Evolutionary conservation across 345 rosid species (phyloP).

Genomic region (Noccaea bulbosa): DNA sequence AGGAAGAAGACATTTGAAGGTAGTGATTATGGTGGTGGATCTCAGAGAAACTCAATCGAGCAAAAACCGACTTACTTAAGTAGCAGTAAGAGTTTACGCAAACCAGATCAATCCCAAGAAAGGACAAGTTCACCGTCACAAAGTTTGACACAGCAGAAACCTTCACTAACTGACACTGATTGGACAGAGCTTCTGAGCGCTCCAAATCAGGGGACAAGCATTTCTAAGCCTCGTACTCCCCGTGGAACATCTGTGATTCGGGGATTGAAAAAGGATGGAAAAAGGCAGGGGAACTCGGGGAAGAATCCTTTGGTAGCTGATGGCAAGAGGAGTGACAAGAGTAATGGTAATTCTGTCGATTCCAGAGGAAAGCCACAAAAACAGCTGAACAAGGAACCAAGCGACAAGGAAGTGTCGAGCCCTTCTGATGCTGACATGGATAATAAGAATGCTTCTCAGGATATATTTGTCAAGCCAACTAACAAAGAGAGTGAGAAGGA

Average conservation of each 20-base stretch:
- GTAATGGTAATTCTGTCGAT: slow-evolving; percentile 41
- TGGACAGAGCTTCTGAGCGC: slow-evolving; percentile 82
- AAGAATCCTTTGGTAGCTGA: slow-evolving; percentile 46
- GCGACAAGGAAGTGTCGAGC: slow-evolving; percentile 58
- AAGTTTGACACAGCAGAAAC: slow-evolving; percentile 44
- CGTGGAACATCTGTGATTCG: slow-evolving; percentile 52
- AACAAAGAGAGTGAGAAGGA: slow-evolving; percentile 45
- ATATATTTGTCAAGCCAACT: slow-evolving; percentile 28
- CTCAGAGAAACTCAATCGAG: slow-evolving; percentile 50
- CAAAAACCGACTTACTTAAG: slow-evolving; percentile 34
- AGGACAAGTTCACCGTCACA: slow-evolving; percentile 30
- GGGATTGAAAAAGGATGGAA: slow-evolving; percentile 56
- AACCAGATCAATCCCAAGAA: slow-evolving; percentile 45
- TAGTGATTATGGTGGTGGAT: slow-evolving; percentile 52
- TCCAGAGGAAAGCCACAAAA: slow-evolving; percentile 39
- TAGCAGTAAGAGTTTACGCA: slow-evolving; percentile 26
- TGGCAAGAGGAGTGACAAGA: slow-evolving; percentile 55
- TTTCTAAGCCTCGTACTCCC: slow-evolving; percentile 44
- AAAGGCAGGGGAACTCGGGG: slow-evolving; percentile 51
- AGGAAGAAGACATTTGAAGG: slow-evolving; percentile 58
- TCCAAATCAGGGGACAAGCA: slow-evolving; percentile 48
- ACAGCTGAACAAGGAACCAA: slow-evolving; percentile 54
- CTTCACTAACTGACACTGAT: slow-evolving; percentile 73
- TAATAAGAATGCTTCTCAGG: slow-evolving; percentile 32
- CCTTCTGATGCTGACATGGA: slow-evolving; percentile 57